phyloP scores from a whole-genome alignment of 2,329 filamentous ascomycete species.

The Botrytis sinoallii region DNA sequence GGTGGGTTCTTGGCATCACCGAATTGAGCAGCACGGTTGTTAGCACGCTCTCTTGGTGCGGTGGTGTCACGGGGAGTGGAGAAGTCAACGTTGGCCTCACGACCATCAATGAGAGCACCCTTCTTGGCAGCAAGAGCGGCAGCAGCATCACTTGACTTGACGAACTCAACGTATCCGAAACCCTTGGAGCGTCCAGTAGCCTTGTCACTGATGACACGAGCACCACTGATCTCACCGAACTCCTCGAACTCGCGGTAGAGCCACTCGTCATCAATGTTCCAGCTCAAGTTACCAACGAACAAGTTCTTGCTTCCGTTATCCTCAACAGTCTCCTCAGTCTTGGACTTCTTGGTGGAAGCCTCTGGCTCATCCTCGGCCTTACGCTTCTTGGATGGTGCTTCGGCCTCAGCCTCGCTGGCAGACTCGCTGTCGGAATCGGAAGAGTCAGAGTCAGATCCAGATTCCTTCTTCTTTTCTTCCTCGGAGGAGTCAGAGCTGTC shows the following conservation, averaged over 20 bases:
- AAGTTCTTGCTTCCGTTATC: conserved; percentile 55
- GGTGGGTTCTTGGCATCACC: conserved; percentile 63
- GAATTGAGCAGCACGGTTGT: conserved; percentile 51
- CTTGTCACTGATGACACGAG: conserved; percentile 65
- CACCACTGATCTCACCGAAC: conserved; percentile 63
- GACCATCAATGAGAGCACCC: conserved; percentile 62
- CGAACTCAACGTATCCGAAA: conserved; percentile 73
- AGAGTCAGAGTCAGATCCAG: conserved; percentile 29
- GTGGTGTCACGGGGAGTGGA: conserved; percentile 56
- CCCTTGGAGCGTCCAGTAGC: conserved; percentile 66
- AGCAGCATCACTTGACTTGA: conserved; percentile 55
- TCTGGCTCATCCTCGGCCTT: conserved; percentile 50
- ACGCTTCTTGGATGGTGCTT: conserved; percentile 54
- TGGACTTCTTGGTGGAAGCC: conserved; percentile 51
- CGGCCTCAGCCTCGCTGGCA: conserved; percentile 32
- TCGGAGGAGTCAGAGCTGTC: conserved; percentile 25
- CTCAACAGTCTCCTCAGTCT: conserved; percentile 42
- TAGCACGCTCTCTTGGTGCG: conserved; percentile 48
- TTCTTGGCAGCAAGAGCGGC: conserved; percentile 64
- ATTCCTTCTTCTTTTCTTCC: conserved; percentile 22
- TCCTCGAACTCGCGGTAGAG: conserved; percentile 64
- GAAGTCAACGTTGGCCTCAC: conserved; percentile 68
- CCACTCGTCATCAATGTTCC: conserved; percentile 74
- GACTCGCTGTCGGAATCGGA: conserved; percentile 25
- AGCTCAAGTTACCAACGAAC: conserved; percentile 71